Conservation (phyloP, 1,284 basidiomycete species). For the Ceratobasidium sp. region DNA sequence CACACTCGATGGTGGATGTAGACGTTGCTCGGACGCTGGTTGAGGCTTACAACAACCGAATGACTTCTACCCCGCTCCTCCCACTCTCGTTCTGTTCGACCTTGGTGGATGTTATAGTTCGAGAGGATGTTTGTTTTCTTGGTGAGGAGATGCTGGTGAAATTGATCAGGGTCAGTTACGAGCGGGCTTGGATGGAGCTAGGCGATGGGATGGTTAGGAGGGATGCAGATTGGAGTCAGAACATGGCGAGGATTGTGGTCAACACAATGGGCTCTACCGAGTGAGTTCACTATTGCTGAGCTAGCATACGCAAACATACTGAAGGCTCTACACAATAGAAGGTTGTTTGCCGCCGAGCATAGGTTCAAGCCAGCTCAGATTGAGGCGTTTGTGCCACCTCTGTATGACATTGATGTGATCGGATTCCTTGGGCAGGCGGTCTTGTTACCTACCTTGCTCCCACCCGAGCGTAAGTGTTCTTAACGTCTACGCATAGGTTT, state of each 20-base stretch:
- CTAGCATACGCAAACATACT: not conserved
- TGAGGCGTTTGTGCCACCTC: not conserved
- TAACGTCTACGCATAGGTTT: not conserved
- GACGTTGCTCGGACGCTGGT: not conserved
- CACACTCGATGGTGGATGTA: not conserved
- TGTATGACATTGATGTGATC: constrained; percentile 2
- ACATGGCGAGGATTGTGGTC: not conserved
- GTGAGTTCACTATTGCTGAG: not conserved
- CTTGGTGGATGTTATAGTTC: not conserved
- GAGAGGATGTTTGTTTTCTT: not conserved
- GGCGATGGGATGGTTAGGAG: not conserved
- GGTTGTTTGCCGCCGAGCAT: constrained; percentile 12
- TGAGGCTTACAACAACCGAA: constrained; percentile 4
- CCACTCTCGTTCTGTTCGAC: not conserved
- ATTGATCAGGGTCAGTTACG: not conserved
- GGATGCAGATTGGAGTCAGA: not conserved
- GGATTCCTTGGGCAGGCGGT: not conserved
- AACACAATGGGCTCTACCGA: constrained; percentile 21
- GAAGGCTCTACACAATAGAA: not conserved
- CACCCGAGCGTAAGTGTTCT: not conserved
- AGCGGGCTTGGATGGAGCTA: constrained; percentile 1
- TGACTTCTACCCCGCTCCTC: not conserved
- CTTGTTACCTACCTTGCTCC: not conserved
- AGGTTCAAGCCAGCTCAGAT: constrained; percentile 2
- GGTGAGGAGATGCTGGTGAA: not conserved